Evolutionary conservation across 1,139 yeast species (phyloP), one percentile per base, ranked within the genome.

Genomic region (Magnusiomyces paraingens): DNA sequence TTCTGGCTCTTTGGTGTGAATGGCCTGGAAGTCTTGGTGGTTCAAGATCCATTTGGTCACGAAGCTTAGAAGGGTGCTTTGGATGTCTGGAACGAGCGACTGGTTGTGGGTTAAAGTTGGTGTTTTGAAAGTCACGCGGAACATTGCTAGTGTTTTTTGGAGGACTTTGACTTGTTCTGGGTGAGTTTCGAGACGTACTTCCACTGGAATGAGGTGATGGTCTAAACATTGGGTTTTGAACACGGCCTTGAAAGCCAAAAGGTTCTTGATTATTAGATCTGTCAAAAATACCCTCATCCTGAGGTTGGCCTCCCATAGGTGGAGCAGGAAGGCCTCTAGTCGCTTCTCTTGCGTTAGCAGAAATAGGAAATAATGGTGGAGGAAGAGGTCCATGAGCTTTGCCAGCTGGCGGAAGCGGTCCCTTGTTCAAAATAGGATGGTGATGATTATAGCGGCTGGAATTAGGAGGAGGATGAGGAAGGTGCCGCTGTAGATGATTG

Each of bases 391-490:
- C 32, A 8, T 26, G 32, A 26, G 32, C 32, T 26, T 26, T 26
- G 8, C 4, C 32, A 5, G 32, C 32, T 26, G 32, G 32, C 4
- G 4, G 8, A 26, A 26, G 32, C 8, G 32, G 32, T 26, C 4
- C 32, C 32, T 26, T 26, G 32, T 26, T 26, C 8, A 26, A 26
- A 26, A 5, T 26, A 5, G 32, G 32, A 26, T 26, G 4, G 4
- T 26, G 32, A 26, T 26, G 32, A 26, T 26, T 26, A 8, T 26
- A 26, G 32, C 32, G 32, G 32, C 32, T 8, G 8, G 32, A 26
- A 26, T 26, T n/a, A n/a, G n/a, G 32, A 18, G 47, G 53, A 5
- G 50, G 17, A 2, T 41, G 22, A 3, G 50, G 53, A 21, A 40
- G 47, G 8, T 41, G 35, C 1, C 45, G 45, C 26, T 32, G 45